Evolutionary conservation across 148 eudicot species (phyloP), one percentile per base, ranked within the genome.

Genomic region (Nepenthes mirabilis): DNA sequence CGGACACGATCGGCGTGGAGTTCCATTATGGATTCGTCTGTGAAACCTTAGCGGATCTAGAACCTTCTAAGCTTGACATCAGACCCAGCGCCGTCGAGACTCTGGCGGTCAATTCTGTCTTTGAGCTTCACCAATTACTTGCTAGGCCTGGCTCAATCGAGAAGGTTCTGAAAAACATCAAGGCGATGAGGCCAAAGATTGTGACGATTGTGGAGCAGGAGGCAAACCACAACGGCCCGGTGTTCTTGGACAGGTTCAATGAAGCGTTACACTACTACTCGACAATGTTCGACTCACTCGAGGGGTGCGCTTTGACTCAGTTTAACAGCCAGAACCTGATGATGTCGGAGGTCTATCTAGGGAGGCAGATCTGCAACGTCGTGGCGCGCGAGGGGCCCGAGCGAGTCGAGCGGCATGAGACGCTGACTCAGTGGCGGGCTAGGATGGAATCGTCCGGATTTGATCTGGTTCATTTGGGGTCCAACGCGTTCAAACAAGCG

Each of bases 221-320:
- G 40, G 88, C 95, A 34, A 88, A 80, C 35, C 96, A 88, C 54
- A 86, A 93, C 62, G 81, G 83, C 1, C 52, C 60, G n/a, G 76
- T 64, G 10, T 93, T 93, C 58, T 2, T 80, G 6, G 91, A 91
- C 65, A 69, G 98, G 72, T 91, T 91, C 59, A 85, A 82, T 50
- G 96, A 88, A 58, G 77, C 96, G 0, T 37, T 91, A n/a, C 86
- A 85, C 62, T 91, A 91, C 23, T 91, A 88, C 60, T 91, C 98
- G 6, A 82, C 94, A 7, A 71, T 91, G 83, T 91, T 91, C 14
- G 98, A 91, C 62, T 91, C 98, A 54, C 60, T 91, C 2, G 94
- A 91, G 69, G 75, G 36, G 58, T 0, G 68, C 57, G 62, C 72
- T 70, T 85, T 91, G 94, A 71, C 96, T 8, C 23, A 23, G 23